These are phyloP conservation scores for Xylariomycetidae sp. DNA, from an alignment of 2,329 filamentous ascomycete species.

Conservation along the genomic window DNA sequence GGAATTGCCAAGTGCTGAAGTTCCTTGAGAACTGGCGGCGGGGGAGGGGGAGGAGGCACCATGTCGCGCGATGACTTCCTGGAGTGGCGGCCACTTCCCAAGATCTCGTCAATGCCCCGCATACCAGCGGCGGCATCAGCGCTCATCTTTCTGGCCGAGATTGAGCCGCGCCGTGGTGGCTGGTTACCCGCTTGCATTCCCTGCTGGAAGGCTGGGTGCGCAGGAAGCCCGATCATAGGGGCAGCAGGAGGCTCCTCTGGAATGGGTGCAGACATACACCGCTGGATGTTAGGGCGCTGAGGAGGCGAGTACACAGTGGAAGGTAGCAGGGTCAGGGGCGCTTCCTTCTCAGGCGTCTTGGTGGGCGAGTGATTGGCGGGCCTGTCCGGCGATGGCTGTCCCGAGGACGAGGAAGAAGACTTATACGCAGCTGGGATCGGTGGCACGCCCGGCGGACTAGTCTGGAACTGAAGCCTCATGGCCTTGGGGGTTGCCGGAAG, in stretches of 20 bases:
- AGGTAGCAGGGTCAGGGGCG: constrained; percentile 43
- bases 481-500: constrained; percentile 88
- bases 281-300: constrained; percentile 40
- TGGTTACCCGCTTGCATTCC: constrained; percentile 20
- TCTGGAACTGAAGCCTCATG: constrained; percentile 73
- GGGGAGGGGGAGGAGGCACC: constrained; percentile 44
- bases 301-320: constrained; percentile 57
- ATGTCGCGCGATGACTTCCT: constrained; percentile 43
- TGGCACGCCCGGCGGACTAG: constrained; percentile 46
- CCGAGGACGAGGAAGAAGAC: constrained; percentile 35
- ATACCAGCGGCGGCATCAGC: constrained; percentile 31
- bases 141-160: constrained; percentile 32
- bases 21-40: constrained; percentile 52
- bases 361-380: constrained; percentile 21
- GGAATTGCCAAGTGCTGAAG: constrained; percentile 56
- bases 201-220: constrained; percentile 37
- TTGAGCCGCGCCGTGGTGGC: constrained; percentile 20
- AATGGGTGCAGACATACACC: constrained; percentile 58
- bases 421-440: constrained; percentile 45
- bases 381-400: constrained; percentile 29
- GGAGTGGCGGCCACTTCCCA: constrained; percentile 27
- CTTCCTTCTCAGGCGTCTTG: constrained; percentile 21
- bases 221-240: constrained; percentile 25
- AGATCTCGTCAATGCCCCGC: constrained; percentile 43
- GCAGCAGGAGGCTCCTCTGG: constrained; percentile 37